phyloP scores from a whole-genome alignment of 805 yeast genomes.

The Isabelozyma pseudorhagii region DNA sequence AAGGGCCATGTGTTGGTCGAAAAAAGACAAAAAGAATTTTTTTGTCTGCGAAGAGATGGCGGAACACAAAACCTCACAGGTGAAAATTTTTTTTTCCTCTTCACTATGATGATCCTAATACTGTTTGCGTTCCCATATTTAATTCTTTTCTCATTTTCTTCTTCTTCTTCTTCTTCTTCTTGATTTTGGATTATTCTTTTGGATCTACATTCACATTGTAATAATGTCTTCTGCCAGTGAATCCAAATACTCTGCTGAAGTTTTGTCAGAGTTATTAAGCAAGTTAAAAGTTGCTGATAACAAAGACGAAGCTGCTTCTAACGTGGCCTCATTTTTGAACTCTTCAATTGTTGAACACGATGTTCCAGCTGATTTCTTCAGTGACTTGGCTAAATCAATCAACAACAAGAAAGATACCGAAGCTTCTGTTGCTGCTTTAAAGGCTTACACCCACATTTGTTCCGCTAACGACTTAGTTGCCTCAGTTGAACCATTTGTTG shows the following conservation, averaged over 20 bases:
- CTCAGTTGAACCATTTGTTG: conserved; percentile 94
- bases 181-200: conserved; percentile 1
- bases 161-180: conserved; percentile 15
- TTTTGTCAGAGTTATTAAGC: conserved; percentile 89
- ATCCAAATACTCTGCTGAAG: conserved; percentile 66
- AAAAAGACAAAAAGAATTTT: not conserved
- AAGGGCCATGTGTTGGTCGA: not conserved
- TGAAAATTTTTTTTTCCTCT: conserved; percentile 1
- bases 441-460: conserved; percentile 83
- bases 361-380: conserved; percentile 87
- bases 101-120: not conserved
- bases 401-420: conserved; percentile 71
- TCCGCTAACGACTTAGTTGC: conserved; percentile 75
- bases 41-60: not conserved
- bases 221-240: conserved; percentile 54
- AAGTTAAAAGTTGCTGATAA: conserved; percentile 91
- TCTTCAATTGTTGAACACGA: conserved; percentile 98
- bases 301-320: conserved; percentile 81
- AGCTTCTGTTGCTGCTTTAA: conserved; percentile 73
- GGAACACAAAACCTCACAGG: not conserved
- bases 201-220: conserved; percentile 20
- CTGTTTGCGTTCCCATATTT: conserved; percentile 1
- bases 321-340: conserved; percentile 89
- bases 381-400: conserved; percentile 70
- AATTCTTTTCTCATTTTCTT: conserved; percentile 9